Evolutionary conservation across 2,329 filamentous ascomycete species (phyloP).

Genomic region (Fusarium sp.): DNA sequence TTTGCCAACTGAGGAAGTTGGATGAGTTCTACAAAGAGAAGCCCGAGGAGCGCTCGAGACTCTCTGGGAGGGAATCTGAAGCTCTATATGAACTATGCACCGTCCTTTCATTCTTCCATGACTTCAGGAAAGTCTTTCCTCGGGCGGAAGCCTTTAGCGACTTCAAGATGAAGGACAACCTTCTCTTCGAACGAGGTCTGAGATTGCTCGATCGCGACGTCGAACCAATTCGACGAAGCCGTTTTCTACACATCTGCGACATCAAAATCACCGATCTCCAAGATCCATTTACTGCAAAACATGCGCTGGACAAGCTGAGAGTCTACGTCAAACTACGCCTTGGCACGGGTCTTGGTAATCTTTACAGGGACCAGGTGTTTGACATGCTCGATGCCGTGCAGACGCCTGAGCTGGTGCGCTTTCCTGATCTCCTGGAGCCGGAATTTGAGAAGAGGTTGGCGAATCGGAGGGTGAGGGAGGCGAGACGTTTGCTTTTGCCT

Average conservation of each 20-base stretch:
- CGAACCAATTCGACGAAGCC: fast-evolving
- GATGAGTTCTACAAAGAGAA: neutral
- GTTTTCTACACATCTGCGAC: neutral
- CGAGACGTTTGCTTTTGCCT: neutral
- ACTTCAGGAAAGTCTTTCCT: neutral
- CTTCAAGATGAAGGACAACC: neutral
- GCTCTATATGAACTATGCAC: neutral
- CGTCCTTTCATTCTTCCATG: neutral
- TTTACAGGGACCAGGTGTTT: neutral
- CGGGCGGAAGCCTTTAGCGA: neutral
- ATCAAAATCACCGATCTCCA: neutral
- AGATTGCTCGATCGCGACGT: neutral
- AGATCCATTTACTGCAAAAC: fast-evolving
- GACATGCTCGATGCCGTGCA: neutral
- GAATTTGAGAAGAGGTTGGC: fast-evolving
- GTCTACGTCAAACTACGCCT: neutral
- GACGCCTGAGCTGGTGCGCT: neutral
- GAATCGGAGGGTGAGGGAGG: neutral
- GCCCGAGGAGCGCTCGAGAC: neutral
- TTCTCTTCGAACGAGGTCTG: neutral
- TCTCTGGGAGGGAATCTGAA: neutral
- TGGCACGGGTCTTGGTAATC: neutral
- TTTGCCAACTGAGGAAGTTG: neutral
- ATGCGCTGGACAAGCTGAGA: neutral
- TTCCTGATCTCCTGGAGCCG: neutral